phyloP scores from a whole-genome alignment of 306 rosid genomes.

The Corylus heterophylla region DNA sequence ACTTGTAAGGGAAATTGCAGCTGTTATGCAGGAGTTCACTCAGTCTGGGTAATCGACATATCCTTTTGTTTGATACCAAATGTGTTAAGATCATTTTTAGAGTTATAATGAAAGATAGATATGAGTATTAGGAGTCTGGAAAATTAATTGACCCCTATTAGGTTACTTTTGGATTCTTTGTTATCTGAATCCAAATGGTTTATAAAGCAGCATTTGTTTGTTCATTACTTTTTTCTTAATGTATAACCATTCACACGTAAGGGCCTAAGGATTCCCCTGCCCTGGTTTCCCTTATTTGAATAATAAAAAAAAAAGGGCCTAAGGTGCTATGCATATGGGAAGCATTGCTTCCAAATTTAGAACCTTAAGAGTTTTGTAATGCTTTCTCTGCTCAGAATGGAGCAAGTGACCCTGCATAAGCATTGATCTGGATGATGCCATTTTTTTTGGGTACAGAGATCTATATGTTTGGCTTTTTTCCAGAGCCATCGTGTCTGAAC shows the following conservation, averaged over 20 bases:
- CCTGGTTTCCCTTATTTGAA: too few species aligned
- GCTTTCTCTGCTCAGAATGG: background rate
- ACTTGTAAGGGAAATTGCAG: conserved; percentile 95
- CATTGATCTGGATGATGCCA: background rate
- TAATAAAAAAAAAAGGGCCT: background rate
- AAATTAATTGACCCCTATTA: background rate
- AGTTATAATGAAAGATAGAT: background rate
- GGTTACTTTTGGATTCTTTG: background rate
- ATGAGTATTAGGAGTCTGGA: background rate
- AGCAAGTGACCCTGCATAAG: background rate
- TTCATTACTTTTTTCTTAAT: background rate
- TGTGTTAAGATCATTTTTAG: background rate
- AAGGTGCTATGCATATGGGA: background rate
- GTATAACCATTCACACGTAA: background rate
- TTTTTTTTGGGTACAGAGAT: background rate
- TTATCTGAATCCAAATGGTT: background rate
- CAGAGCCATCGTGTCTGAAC: background rate
- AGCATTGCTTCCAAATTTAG: background rate
- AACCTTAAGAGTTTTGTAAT: background rate
- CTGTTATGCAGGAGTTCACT: conserved; percentile 97
- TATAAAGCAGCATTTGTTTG: background rate
- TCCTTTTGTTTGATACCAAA: background rate
- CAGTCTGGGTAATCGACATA: conserved; percentile 77
- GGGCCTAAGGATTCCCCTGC: background rate
- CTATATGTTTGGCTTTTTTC: background rate